phyloP scores from a whole-genome alignment of 169 alveolate species.

The Eimeria mitis region DNA sequence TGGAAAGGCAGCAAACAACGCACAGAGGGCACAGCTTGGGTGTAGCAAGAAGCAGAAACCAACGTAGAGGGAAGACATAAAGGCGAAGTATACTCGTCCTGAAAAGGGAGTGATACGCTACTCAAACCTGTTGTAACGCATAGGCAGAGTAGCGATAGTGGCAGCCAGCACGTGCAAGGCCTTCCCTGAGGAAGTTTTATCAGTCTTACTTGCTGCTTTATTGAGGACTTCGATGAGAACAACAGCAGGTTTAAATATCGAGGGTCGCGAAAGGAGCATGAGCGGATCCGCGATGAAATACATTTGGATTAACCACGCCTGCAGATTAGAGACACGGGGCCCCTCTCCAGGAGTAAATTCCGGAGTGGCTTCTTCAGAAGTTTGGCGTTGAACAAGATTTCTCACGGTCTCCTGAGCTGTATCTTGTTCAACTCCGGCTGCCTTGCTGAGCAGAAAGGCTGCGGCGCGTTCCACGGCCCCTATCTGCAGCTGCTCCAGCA shows the following conservation, averaged over 20 bases:
- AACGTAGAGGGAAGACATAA: not conserved
- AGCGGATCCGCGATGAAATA: slow-evolving; percentile 56
- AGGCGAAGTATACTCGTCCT: not conserved
- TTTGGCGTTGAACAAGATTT: not conserved
- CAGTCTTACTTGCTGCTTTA: slow-evolving; percentile 7
- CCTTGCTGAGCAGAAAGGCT: slow-evolving; percentile 43
- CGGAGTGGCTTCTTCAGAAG: not conserved
- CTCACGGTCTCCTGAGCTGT: slow-evolving; percentile 8
- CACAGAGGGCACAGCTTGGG: not conserved
- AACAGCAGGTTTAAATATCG: slow-evolving; percentile 38
- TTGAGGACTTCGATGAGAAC: slow-evolving; percentile 19
- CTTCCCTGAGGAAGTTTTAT: not conserved
- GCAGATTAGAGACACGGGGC: slow-evolving; percentile 5
- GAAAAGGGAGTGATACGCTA: not conserved
- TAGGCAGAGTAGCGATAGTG: not conserved
- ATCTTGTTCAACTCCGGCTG: slow-evolving; percentile 37
- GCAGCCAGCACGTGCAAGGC: not conserved
- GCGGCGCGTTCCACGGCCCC: slow-evolving; percentile 44
- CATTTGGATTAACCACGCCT: slow-evolving; percentile 46
- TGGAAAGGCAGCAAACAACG: not conserved
- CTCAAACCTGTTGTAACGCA: not conserved
- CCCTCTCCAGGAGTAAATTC: slow-evolving; percentile 12
- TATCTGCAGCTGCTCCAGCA: slow-evolving; percentile 33
- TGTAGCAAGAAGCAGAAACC: not conserved
- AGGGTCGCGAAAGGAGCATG: slow-evolving; percentile 62